A percentile compares a stretch with the other conserved stretches of the same genome.
phyloP scores from a whole-genome alignment of 306 rosid species.

The Delonix regia region DNA sequence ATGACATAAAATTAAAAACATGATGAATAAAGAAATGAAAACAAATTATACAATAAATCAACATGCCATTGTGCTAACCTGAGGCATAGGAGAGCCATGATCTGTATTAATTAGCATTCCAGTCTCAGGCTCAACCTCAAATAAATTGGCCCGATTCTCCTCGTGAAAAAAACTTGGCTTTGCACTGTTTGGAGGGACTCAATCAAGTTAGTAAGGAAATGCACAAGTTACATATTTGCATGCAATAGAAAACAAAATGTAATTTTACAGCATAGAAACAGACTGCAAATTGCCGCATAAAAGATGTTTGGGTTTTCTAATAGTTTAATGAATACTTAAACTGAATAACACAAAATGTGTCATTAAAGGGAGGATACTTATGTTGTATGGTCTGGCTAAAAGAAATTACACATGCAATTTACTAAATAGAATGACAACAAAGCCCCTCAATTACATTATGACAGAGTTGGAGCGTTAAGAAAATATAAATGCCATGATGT shows the following conservation, averaged over 20 bases:
- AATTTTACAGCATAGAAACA: constrained; percentile 23
- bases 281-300: constrained; percentile 4
- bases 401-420: constrained; percentile 4
- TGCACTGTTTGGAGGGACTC: constrained; percentile 62
- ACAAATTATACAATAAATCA: constrained; percentile 10
- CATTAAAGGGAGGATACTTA: neutral
- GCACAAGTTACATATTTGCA: constrained; percentile 1
- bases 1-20: neutral
- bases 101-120: constrained; percentile 96
- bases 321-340: neutral
- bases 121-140: constrained; percentile 90
- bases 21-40: constrained; percentile 20
- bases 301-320: constrained; percentile 27
- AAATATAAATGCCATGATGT: constrained; percentile 6
- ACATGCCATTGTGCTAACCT: constrained; percentile 54
- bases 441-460: constrained; percentile 53
- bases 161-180: constrained; percentile 96
- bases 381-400: constrained; percentile 19
- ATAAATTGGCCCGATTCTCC: constrained; percentile 85
- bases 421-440: neutral
- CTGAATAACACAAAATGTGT: constrained; percentile 11
- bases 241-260: constrained; percentile 2
- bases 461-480: constrained; percentile 30
- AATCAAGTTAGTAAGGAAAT: constrained; percentile 38
- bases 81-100: constrained; percentile 94